Percentiles rank a stretch among this genome's conserved stretches.
phyloP scores from a whole-genome alignment of 192 early-diverging fungal species.

The Cetraspora pellucida region DNA sequence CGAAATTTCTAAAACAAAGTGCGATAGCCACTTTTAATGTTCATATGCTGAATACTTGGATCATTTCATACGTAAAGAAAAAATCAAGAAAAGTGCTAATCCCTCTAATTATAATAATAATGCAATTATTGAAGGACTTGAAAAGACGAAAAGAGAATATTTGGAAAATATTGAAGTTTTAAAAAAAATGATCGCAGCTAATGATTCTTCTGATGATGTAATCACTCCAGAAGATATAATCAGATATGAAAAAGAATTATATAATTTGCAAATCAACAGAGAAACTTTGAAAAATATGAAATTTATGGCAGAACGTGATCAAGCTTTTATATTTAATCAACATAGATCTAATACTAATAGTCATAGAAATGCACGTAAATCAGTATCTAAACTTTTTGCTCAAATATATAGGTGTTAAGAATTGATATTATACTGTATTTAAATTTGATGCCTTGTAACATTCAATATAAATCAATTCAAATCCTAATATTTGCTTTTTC shows the following conservation, averaged over 20 bases:
- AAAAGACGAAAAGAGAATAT: slow-evolving; percentile 31
- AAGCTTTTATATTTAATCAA: not conserved
- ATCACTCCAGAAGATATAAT: slow-evolving; percentile 33
- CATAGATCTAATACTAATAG: no score
- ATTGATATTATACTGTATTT: no score
- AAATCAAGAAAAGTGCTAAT: slow-evolving; percentile 27
- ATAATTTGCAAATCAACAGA: slow-evolving; percentile 32
- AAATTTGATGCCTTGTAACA: no score
- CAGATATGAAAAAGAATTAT: slow-evolving; percentile 30
- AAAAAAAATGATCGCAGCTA: slow-evolving; percentile 34
- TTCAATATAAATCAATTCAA: no score
- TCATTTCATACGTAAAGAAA: slow-evolving; percentile 36
- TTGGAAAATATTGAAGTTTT: slow-evolving; percentile 35
- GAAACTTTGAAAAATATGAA: slow-evolving; percentile 32
- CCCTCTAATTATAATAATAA: slow-evolving; percentile 26
- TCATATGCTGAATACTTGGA: slow-evolving; percentile 37
- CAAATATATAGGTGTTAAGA: no score
- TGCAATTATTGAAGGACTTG: slow-evolving; percentile 27
- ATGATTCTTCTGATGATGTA: not conserved
- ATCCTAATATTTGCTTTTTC: no score
- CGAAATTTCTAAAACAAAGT: slow-evolving; percentile 39
- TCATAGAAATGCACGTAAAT: no score
- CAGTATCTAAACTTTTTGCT: no score
- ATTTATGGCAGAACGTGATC: slow-evolving; percentile 27
- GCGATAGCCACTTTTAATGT: slow-evolving; percentile 35